A percentile compares a stretch with the other conserved stretches of the same genome.
These are phyloP conservation scores for Ophiostoma pallidulum DNA, from an alignment of 2,329 filamentous ascomycete species.

Conservation along the genomic window DNA sequence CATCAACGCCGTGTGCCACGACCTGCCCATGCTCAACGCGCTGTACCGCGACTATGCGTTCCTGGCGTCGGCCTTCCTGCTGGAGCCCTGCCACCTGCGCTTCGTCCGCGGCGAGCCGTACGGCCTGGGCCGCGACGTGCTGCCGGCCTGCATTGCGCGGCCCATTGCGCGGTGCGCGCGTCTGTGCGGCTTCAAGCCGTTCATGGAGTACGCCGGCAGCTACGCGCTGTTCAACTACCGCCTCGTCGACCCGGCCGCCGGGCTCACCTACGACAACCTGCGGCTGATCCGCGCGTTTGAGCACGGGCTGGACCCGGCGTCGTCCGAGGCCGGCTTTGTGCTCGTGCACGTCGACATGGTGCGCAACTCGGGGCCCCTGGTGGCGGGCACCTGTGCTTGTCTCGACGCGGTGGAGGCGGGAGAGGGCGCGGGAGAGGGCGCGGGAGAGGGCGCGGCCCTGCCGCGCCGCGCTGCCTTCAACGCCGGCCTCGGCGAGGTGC, in stretches of 20 bases:
- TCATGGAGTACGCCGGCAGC: conserved; percentile 74
- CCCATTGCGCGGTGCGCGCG: conserved; percentile 78
- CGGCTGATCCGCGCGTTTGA: conserved; percentile 88
- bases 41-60: conserved; percentile 90
- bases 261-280: conserved; percentile 57
- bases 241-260: conserved; percentile 44
- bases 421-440: conserved; percentile 15
- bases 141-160: conserved; percentile 67
- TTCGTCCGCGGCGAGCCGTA: conserved; percentile 64
- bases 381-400: conserved; percentile 60
- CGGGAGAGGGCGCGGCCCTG: conserved; percentile 23
- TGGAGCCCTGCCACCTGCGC: conserved; percentile 81
- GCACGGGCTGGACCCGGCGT: conserved; percentile 72
- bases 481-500: conserved; percentile 50
- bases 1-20: conserved; percentile 62
- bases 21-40: conserved; percentile 74
- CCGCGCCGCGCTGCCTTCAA: conserved; percentile 51
- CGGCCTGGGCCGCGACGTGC: conserved; percentile 61
- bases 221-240: conserved; percentile 63
- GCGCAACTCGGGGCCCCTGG: conserved; percentile 67
- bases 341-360: conserved; percentile 96
- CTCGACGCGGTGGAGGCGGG: conserved; percentile 39
- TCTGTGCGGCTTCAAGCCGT: conserved; percentile 83
- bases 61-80: conserved; percentile 76
- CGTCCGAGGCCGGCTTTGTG: conserved; percentile 93